A percentile compares a stretch with the other conserved stretches of the same genome.
Conservation (phyloP, 805 yeast genomes). For the Metschnikowia chrysomelidarum region DNA sequence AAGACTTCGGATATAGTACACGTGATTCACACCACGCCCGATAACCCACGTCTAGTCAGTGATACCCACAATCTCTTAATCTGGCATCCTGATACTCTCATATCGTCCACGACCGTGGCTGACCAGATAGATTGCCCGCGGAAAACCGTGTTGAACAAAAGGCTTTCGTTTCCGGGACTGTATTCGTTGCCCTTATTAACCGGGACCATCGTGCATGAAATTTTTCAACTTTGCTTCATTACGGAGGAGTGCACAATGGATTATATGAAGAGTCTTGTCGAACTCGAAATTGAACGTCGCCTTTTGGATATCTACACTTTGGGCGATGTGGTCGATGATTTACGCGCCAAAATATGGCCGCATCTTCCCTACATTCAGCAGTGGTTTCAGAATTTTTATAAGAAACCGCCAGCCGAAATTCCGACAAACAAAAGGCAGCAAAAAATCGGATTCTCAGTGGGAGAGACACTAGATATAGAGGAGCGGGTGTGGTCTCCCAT, state of each 20-base stretch:
- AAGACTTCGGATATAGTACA: constrained; percentile 58
- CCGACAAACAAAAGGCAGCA: constrained; percentile 29
- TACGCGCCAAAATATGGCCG: constrained; percentile 41
- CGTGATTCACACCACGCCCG: constrained; percentile 47
- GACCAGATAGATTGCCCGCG: constrained; percentile 74
- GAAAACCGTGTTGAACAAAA: constrained; percentile 57
- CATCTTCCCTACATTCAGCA: constrained; percentile 52
- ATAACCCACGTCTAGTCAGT: constrained; percentile 48
- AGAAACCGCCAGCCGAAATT: constrained; percentile 20
- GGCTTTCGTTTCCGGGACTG: constrained; percentile 63
- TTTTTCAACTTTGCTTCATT: constrained; percentile 61
- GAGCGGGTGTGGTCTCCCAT: constrained; percentile 91
- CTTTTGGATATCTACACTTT: constrained; percentile 55
- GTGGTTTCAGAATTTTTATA: constrained; percentile 51
- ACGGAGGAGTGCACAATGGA: constrained; percentile 34
- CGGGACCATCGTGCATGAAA: constrained; percentile 80
- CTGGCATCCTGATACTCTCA: constrained; percentile 78
- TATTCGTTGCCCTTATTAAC: constrained; percentile 61
- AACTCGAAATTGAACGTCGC: constrained; percentile 41
- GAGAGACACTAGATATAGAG: constrained; percentile 76
- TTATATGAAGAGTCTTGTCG: constrained; percentile 38
- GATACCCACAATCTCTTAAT: constrained; percentile 61
- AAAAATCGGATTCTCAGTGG: constrained; percentile 48
- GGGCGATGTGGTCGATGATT: constrained; percentile 45
- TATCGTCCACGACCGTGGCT: constrained; percentile 81